Evolutionary conservation across 495 filamentous ascomycete species (phyloP).

Genomic region (Hypomontagnella submonticulosa): DNA sequence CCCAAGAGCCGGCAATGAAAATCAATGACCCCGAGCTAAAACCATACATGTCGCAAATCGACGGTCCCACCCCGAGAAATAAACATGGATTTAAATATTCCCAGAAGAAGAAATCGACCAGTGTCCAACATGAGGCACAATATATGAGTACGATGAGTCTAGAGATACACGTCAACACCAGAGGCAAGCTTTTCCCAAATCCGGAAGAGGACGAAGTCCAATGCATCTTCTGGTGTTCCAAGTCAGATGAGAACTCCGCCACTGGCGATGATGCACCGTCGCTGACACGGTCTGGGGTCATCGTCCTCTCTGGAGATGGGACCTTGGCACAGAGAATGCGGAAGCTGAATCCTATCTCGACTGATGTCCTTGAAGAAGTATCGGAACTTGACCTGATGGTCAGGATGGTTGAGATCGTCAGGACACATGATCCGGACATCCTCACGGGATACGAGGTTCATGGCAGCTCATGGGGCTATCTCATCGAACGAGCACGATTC

Average conservation of each 20-base stretch:
- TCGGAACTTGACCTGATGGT: constrained; percentile 87
- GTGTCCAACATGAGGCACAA: constrained; percentile 84
- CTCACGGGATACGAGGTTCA: constrained; percentile 97
- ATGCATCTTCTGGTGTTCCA: constrained; percentile 90
- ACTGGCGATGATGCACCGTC: constrained; percentile 53
- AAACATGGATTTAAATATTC: constrained; percentile 88
- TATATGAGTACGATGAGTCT: constrained; percentile 98
- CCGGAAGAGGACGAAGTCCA: constrained; percentile 91
- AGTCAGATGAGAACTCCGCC: constrained; percentile 71
- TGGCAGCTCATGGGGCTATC: constrained; percentile 90
- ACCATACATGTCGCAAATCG: constrained; percentile 80
- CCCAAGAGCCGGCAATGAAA: constrained; percentile 67
- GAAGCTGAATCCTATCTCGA: constrained; percentile 57
- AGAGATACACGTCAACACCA: constrained; percentile 93
- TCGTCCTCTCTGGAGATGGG: constrained; percentile 70
- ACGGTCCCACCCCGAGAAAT: constrained; percentile 87
- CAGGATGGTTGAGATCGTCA: constrained; percentile 85
- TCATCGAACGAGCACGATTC: constrained; percentile 86
- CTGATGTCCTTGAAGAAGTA: constrained; percentile 76
- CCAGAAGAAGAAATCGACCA: constrained; percentile 77
- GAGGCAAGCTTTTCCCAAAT: constrained; percentile 81
- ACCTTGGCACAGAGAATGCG: constrained; percentile 61
- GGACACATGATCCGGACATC: constrained; percentile 87
- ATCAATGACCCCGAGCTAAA: constrained; percentile 48
- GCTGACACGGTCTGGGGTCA: constrained; percentile 64